A percentile compares a stretch with the other conserved stretches of the same genome.
phyloP scores from a whole-genome alignment of 345 rosid genomes.

The Eucalyptus erythrocorys region DNA sequence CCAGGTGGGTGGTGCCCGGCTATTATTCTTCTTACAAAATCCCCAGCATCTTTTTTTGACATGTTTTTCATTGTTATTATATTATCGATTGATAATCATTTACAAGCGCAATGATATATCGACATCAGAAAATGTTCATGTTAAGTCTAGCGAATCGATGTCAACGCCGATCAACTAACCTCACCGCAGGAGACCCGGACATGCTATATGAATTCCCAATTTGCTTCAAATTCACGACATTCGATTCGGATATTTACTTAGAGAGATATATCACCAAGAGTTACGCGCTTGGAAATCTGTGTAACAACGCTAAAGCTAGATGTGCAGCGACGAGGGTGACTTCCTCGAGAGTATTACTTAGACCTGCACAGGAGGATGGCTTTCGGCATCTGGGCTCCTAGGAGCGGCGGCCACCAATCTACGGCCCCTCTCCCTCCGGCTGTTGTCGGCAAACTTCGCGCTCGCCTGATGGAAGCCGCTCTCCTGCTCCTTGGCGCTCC shows the following conservation, averaged over 20 bases:
- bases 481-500: constrained; percentile 46
- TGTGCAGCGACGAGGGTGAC: neutral
- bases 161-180: neutral
- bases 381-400: neutral
- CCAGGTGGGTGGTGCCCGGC: too few relatives aligned
- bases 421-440: constrained; percentile 63
- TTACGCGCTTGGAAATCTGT: neutral
- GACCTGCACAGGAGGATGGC: constrained; percentile 1
- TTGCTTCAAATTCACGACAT: neutral
- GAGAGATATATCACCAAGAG: neutral
- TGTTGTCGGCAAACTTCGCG: constrained; percentile 60
- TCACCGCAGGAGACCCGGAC: neutral
- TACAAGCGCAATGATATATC: neutral
- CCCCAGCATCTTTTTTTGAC: neutral
- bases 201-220: neutral
- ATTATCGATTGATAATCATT: neutral
- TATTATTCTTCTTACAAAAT: neutral
- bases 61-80: neutral
- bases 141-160: neutral
- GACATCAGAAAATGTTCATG: neutral
- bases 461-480: constrained; percentile 44
- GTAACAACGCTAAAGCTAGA: neutral
- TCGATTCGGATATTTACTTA: neutral
- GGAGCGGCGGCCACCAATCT: neutral
- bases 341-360: neutral